A percentile compares a stretch with the other conserved stretches of the same genome.
Evolutionary conservation across 73 alveolate species (phyloP).

Genomic region (Paramecium sexaurelia): DNA sequence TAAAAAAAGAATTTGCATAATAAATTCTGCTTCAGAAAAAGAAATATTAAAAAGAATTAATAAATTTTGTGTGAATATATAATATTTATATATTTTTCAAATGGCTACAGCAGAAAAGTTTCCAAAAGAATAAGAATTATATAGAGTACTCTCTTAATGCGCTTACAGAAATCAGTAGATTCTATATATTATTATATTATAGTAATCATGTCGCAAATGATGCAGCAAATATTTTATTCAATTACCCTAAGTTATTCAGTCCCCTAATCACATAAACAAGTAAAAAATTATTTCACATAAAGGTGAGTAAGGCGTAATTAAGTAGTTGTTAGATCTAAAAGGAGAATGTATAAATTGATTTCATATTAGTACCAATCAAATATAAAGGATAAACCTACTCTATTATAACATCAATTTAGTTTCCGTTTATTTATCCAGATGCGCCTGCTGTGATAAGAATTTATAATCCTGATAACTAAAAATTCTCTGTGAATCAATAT

Average conservation of each 20-base stretch:
- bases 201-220: conserved; percentile 19
- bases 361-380: conserved; percentile 30
- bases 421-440: conserved; percentile 41
- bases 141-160: background rate
- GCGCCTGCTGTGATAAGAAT: background rate
- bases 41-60: background rate
- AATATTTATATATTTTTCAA: background rate
- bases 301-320: background rate
- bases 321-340: background rate
- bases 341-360: conserved; percentile 20
- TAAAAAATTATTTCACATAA: background rate
- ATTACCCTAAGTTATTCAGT: background rate
- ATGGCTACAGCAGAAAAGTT: background rate
- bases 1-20: too few relatives aligned
- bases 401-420: background rate
- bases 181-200: background rate
- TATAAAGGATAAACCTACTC: background rate
- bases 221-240: conserved; percentile 42
- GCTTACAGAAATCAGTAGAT: conserved; percentile 23
- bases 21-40: background rate
- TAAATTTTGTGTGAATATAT: background rate
- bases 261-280: background rate
- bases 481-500: background rate
- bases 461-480: background rate
- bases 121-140: conserved; percentile 34